These are phyloP conservation scores for Spiromastix sp. DNA, from an alignment of 2,329 filamentous ascomycete species.

Conservation along the genomic window DNA sequence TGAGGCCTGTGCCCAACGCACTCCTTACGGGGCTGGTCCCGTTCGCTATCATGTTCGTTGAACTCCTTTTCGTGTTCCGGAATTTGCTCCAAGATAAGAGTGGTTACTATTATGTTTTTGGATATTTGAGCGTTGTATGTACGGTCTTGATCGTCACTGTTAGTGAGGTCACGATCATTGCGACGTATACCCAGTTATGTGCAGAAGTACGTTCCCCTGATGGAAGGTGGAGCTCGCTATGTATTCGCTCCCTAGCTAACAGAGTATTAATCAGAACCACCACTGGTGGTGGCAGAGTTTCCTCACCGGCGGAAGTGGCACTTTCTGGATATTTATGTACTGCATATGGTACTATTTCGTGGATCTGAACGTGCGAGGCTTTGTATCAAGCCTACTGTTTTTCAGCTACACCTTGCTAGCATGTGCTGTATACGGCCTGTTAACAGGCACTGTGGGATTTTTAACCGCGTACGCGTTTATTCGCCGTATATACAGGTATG, in stretches of 20 bases:
- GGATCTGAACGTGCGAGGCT: conserved; percentile 70
- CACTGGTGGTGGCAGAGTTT: conserved; percentile 93
- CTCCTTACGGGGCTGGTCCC: conserved; percentile 68
- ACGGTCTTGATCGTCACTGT: conserved; percentile 65
- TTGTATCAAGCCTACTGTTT: conserved; percentile 70
- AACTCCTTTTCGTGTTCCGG: conserved; percentile 78
- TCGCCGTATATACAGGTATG: conserved; percentile 68
- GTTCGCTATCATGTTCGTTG: conserved; percentile 81
- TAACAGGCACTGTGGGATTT: conserved; percentile 78
- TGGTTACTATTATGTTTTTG: conserved; percentile 86
- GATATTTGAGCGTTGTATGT: conserved; percentile 66
- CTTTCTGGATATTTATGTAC: conserved; percentile 74
- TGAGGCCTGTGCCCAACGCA: conserved; percentile 51
- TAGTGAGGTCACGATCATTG: conserved; percentile 73
- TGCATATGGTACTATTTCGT: conserved; percentile 75
- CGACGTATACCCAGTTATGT: conserved; percentile 73
- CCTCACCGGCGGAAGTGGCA: conserved; percentile 63
- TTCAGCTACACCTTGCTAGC: conserved; percentile 78
- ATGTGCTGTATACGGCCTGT: conserved; percentile 67
- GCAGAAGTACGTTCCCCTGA: conserved; percentile 46
- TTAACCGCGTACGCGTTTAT: conserved; percentile 77
- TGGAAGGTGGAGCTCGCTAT: too few relatives aligned
- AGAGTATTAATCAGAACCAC: conserved; percentile 57
- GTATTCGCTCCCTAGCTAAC: too few relatives aligned
- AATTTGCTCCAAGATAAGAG: conserved; percentile 84